Evolutionary conservation across 345 rosid species (phyloP).

Genomic region (Aurinia saxatilis): DNA sequence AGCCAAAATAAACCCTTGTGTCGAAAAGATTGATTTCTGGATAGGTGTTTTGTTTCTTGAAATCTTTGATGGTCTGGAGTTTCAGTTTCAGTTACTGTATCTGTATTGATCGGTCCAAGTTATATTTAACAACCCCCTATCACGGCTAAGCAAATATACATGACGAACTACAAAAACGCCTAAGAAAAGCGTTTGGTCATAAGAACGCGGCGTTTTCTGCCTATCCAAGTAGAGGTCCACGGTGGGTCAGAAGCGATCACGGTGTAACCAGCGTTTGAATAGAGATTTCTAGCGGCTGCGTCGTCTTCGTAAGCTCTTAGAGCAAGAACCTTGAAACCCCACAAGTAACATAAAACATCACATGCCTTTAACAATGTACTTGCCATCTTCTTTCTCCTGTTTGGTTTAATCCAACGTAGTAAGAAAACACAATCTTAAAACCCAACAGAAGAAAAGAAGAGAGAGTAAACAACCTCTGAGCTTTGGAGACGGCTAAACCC

Average conservation of each 20-base stretch:
- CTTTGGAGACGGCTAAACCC: conserved; percentile 64
- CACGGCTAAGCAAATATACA: conserved; percentile 6
- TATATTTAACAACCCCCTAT: neutral
- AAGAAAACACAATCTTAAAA: too few species aligned
- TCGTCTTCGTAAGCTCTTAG: conserved; percentile 83
- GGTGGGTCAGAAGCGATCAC: conserved; percentile 51
- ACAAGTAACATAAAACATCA: conserved; percentile 44
- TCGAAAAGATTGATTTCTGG: too few species aligned
- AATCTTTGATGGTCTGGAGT: neutral
- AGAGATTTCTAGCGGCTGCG: conserved; percentile 52
- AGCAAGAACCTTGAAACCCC: conserved; percentile 62
- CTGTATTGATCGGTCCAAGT: neutral
- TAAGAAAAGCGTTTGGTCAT: conserved; percentile 47
- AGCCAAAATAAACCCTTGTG: too few species aligned
- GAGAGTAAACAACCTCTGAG: conserved; percentile 38
- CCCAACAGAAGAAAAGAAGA: neutral
- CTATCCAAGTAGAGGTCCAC: conserved; percentile 67
- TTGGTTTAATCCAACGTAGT: too few species aligned
- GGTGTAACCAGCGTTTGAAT: conserved; percentile 65
- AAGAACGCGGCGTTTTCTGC: conserved; percentile 63
- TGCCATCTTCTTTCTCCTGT: conserved; percentile 70
- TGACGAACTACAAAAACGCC: neutral
- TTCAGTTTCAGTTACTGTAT: neutral
- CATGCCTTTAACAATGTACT: conserved; percentile 65
- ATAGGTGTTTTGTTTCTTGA: conserved; percentile 2